These are phyloP conservation scores for Neocallimastix lanati DNA, from an alignment of 192 early-diverging fungal species.

Conservation along the genomic window DNA sequence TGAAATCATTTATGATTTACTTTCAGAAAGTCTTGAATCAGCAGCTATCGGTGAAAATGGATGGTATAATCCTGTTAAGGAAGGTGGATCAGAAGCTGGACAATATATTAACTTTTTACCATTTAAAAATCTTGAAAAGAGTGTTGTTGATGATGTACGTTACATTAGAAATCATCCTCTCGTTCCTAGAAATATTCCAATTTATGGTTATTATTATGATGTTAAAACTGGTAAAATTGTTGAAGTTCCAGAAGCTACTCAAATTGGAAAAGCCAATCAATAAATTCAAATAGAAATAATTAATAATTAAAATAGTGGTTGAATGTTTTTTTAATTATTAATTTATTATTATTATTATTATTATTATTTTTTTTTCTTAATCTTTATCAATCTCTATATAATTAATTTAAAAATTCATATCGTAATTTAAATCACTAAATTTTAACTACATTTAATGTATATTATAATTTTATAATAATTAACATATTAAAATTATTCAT, in stretches of 20 bases:
- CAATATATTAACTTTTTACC: conserved; percentile 15
- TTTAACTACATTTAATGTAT: too few relatives aligned
- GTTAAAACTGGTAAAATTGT: conserved; percentile 14
- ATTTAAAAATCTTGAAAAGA: conserved; percentile 14
- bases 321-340: too few relatives aligned
- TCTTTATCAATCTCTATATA: too few relatives aligned
- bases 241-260: conserved; percentile 1
- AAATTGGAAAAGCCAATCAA: neutral
- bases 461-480: too few relatives aligned
- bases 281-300: too few relatives aligned
- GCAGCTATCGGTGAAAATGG: neutral
- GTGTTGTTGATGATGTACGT: conserved; percentile 11
- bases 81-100: conserved; percentile 4
- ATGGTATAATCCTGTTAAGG: conserved; percentile 1
- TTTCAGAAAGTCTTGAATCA: conserved; percentile 4
- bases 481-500: too few relatives aligned
- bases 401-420: too few relatives aligned
- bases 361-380: too few relatives aligned
- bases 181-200: conserved; percentile 11
- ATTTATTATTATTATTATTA: too few relatives aligned
- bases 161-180: conserved; percentile 10
- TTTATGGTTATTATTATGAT: conserved; percentile 14
- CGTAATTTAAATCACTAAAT: too few relatives aligned
- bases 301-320: too few relatives aligned
- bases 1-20: conserved; percentile 8